Evolutionary conservation across 176 grass and related monocot species (phyloP).

Genomic region (Stipa capillata): DNA sequence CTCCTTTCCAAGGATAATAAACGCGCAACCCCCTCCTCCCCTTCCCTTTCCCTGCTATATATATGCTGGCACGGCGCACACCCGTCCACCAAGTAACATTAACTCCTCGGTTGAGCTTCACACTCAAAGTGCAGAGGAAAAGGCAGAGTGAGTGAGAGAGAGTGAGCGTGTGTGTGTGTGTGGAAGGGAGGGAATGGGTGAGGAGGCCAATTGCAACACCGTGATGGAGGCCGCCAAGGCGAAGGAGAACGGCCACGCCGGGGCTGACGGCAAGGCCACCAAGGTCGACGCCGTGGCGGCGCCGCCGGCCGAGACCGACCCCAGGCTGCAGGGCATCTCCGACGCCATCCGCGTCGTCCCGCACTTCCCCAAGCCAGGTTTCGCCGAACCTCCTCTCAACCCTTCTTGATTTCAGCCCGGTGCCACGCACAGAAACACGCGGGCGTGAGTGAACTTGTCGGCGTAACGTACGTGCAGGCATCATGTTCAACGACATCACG

Average conservation of each 20-base stretch:
- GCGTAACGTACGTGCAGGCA: conserved; percentile 46
- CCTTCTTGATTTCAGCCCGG: too few species aligned
- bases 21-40: neutral
- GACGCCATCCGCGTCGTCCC: conserved; percentile 89
- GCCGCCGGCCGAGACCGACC: conserved; percentile 16
- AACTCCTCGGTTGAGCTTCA: conserved; percentile 2
- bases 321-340: conserved; percentile 69
- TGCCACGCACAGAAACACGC: too few species aligned
- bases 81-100: conserved; percentile 23
- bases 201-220: conserved; percentile 34
- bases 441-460: neutral
- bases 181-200: conserved; percentile 44
- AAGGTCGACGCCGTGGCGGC: neutral
- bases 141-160: neutral
- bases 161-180: too few species aligned
- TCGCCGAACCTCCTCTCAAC: neutral
- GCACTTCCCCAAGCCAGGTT: conserved; percentile 88
- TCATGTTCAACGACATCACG: conserved; percentile 99
- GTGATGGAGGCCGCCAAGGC: conserved; percentile 24
- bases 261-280: neutral
- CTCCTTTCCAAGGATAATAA: conserved; percentile 12
- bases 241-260: conserved; percentile 30
- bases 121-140: neutral
- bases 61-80: conserved; percentile 19
- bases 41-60: conserved; percentile 16